Base-by-base conservation (phyloP, 352 stramenopile species). In the Phytopythium aichiense region DNA sequence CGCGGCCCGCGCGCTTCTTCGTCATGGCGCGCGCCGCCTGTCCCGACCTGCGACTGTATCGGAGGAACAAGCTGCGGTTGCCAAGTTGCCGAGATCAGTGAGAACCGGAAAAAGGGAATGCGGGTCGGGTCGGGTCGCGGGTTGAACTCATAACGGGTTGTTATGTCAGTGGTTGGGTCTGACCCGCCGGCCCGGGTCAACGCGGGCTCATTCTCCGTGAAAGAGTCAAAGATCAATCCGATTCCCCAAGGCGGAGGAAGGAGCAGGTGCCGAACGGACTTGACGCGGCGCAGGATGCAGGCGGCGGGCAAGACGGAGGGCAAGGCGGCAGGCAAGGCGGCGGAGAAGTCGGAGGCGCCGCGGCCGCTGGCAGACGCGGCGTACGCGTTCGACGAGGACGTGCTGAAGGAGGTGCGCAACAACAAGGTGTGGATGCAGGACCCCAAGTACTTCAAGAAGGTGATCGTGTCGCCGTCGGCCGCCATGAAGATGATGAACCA, bases 401-500 rank as follows among this genome's bases (percentile, higher is more conserved):
- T 92, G 46, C 76, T 95, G 18, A 89, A 91, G 60, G 87, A 95
- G 25, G 84, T 95, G 56, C 85, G 85, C 60, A 77, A 84, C 66
- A 94, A 94, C 63, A 94, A 92, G 61, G 83, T 93, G 52, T 95
- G 87, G 87, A 95, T 89, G 78, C 84, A 95, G 68, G 87, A 95
- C 72, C 88, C 94, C 42, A 98, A 97, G 72, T 98, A 98, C 79
- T 98, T 98, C 73, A 96, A 97, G 66, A 97, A 96, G 61, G 94
- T 98, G n/a, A 95, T 96, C 62, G 83, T 98, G 60, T 98, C 92
- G 52, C 91, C 95, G 25, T 88, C 87, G 25, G 93, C 95, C 54
- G 89, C 89, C 18, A 97, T 98, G 84, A 98, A 99, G 78, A 99
- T 99, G 94, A 86, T 99, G 51, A 98, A 97, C 69, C 97, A 99